Percentiles rank a stretch among this genome's conserved stretches.
These are phyloP conservation scores for Sphagnurus paluster DNA, from an alignment of 1,284 basidiomycete species.

Conservation along the genomic window DNA sequence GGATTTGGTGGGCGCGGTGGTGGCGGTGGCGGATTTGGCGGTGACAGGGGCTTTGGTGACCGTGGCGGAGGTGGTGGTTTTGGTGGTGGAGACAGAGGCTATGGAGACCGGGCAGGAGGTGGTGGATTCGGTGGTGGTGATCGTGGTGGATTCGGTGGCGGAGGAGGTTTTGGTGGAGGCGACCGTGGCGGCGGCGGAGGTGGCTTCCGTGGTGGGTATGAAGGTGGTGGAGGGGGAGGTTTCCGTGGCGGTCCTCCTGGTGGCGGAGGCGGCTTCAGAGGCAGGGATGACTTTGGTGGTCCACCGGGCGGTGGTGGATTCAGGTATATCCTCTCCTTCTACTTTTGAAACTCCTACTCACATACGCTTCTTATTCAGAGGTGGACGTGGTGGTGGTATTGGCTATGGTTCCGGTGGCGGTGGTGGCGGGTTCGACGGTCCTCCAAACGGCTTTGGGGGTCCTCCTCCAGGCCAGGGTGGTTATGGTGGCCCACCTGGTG, in stretches of 20 bases:
- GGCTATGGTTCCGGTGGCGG: slow-evolving; percentile 57
- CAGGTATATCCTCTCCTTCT: slow-evolving; percentile 39
- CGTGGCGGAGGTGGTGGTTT: slow-evolving; percentile 36
- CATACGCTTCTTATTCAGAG: slow-evolving; percentile 34
- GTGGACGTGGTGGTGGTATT: slow-evolving; percentile 71
- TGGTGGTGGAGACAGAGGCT: slow-evolving; percentile 26
- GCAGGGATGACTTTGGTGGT: slow-evolving; percentile 29
- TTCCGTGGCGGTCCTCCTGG: slow-evolving; percentile 16
- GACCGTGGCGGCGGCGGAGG: slow-evolving; percentile 31
- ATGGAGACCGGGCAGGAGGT: slow-evolving; percentile 33
- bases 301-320: slow-evolving; percentile 42
- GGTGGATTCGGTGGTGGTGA: slow-evolving; percentile 26
- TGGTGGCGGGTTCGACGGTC: slow-evolving; percentile 56
- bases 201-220: slow-evolving; percentile 23
- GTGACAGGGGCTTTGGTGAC: slow-evolving; percentile 28
- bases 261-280: slow-evolving; percentile 33
- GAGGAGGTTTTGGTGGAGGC: slow-evolving; percentile 16
- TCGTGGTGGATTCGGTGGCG: slow-evolving; percentile 20
- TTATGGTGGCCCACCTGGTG: slow-evolving; percentile 42
- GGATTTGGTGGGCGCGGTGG: slow-evolving; percentile 29
- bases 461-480: slow-evolving; percentile 49
- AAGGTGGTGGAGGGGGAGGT: slow-evolving; percentile 26
- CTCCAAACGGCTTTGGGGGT: slow-evolving; percentile 57
- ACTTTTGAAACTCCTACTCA: not conserved
- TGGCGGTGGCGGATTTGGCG: slow-evolving; percentile 32